A percentile compares a stretch with the other conserved stretches of the same genome.
phyloP scores from a whole-genome alignment of 805 yeast species.

The Torulaspora quercuum region DNA sequence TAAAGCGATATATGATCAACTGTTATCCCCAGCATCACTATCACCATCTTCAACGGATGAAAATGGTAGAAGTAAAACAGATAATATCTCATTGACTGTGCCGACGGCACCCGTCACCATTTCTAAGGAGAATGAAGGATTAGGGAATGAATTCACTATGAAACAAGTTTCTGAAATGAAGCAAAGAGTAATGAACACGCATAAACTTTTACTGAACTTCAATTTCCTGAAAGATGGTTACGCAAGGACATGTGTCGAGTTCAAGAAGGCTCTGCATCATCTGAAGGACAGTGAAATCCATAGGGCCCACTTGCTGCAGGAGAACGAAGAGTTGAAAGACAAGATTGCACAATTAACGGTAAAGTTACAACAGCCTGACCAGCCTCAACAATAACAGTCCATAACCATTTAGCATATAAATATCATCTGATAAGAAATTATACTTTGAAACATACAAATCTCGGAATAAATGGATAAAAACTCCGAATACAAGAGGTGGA shows the following conservation, averaged over 20 bases:
- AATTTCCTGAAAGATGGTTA: constrained; percentile 35
- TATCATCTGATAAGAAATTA: too few relatives aligned
- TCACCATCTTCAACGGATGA: constrained; percentile 33
- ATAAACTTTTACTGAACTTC: constrained; percentile 34
- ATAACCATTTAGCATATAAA: too few relatives aligned
- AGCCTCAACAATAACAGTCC: too few relatives aligned
- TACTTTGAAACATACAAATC: constrained; percentile 2
- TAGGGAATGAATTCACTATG: constrained; percentile 33
- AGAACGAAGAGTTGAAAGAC: constrained; percentile 35
- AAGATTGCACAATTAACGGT: constrained; percentile 6
- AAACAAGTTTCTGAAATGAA: constrained; percentile 33
- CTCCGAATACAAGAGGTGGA: too few relatives aligned
- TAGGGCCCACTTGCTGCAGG: constrained; percentile 38
- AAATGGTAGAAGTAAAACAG: constrained; percentile 3
- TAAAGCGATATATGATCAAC: constrained; percentile 18
- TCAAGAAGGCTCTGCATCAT: constrained; percentile 34
- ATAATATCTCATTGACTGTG: too few relatives aligned
- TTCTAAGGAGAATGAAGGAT: constrained; percentile 14
- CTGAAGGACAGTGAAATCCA: constrained; percentile 39
- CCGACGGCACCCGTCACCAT: constrained; percentile 1
- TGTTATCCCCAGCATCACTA: constrained; percentile 39
- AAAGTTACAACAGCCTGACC: constrained; percentile 1
- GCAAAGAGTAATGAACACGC: constrained; percentile 35
- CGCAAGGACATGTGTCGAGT: constrained; percentile 34
- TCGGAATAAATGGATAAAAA: neutral